These are phyloP conservation scores for Saccharomyces hybrid DNA, from an alignment of 1,139 yeast species.

Conservation along the genomic window DNA sequence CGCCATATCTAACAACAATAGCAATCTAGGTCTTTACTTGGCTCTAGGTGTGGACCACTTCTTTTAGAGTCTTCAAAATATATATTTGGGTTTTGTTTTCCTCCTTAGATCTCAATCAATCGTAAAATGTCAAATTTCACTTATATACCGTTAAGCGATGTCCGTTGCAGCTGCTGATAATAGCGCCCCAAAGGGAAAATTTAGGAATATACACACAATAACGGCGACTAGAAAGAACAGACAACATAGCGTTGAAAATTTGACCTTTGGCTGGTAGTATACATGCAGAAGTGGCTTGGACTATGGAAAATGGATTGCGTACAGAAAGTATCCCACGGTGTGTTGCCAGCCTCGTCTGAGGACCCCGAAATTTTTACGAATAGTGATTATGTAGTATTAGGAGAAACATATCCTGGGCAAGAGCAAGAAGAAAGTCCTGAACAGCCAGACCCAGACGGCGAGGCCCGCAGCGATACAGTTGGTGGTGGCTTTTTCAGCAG, in stretches of 20 bases:
- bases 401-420: slow-evolving; percentile 9
- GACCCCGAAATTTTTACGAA: neutral
- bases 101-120: neutral
- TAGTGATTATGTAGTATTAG: slow-evolving; percentile 10
- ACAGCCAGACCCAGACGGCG: slow-evolving; percentile 1
- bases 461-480: neutral
- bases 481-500: slow-evolving; percentile 5
- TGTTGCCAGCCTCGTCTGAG: neutral
- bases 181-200: neutral
- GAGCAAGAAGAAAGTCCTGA: slow-evolving; percentile 5
- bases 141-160: neutral
- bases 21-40: neutral
- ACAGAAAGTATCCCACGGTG: slow-evolving; percentile 35
- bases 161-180: neutral
- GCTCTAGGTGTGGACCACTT: neutral
- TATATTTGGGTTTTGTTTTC: neutral
- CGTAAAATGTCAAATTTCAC: neutral
- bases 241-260: neutral
- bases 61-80: neutral
- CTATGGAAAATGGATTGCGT: slow-evolving; percentile 19
- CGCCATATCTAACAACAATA: neutral
- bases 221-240: neutral
- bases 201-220: neutral
- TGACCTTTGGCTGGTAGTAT: neutral
- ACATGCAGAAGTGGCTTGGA: neutral